Evolutionary conservation across 2,329 filamentous ascomycete genomes (phyloP), one percentile per base, ranked within the genome.

Genomic region (Colletotrichum cordylinicola): DNA sequence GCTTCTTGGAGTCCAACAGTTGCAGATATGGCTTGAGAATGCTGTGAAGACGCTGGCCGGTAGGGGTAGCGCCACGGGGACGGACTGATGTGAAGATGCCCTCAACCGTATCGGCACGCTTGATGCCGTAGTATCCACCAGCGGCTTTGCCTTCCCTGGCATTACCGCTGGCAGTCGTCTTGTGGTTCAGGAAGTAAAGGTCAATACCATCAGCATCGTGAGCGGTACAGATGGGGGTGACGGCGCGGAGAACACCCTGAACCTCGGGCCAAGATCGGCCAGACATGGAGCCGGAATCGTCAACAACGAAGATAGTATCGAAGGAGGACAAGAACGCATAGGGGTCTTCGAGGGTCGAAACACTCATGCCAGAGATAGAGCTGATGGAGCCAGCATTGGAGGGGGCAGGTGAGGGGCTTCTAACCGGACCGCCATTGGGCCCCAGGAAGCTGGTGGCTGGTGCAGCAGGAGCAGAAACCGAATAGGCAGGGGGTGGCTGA

Each of bases 241-340:
- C 96, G 64, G 91, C 88, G 37, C 89, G 86, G 3, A 98, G 90
- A 2, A 94, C 95, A 10, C 90, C 87, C 31, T 89, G 86, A 1
- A 95, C 94, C 83, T 98, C 94, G 15, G 86, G 84, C 96, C 96
- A 98, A 27, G 89, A 90, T n/a, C 86, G 82, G 18, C 94, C 95
- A 2, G 88, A 87, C 96, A 98, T 98, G 79, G 94, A 96, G 7
- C 92, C 91, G n/a, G 93, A 96, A 86, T 98, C 96, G 82, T 98
- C 96, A 81, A 98, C 95, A 2, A 98, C 86, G 83, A 98, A 96
- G 72, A 96, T 86, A 37, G 96, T 98, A 85, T 98, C 95, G 82
- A 98, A 98, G 18, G 89, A 89, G 56, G 86, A 83, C 7, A 98
- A 91, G 82, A 98, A 98, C 3, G 92, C 90, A 82, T 95, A 97